Evolutionary conservation across 1,284 basidiomycete genomes (phyloP), one percentile per base, ranked within the genome.

Genomic region (Pyrrhoderma noxium): DNA sequence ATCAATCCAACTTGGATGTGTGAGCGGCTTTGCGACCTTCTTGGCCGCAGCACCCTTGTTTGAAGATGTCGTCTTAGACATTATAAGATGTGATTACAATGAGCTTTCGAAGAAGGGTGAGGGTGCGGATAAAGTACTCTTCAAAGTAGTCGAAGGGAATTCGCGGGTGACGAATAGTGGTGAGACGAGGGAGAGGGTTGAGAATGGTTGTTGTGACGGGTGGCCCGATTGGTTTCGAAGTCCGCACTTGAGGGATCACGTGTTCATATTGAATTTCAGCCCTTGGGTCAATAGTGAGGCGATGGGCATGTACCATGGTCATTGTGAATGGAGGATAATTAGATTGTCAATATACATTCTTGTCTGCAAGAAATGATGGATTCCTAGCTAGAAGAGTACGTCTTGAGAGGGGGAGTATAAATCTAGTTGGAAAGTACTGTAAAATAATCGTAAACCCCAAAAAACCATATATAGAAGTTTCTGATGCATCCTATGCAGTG

Each of bases 1-100:
- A 21, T 81, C 77, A 56, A 75, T 77, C 77, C 78, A 83, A 2
- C 77, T 65, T 1, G 81, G 81, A 54, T 78, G 75, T 7, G 7
- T 18, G 2, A 57, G 46, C 19, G 54, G 5, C 19, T 58, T 56
- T 21, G 55, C 16, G 38, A 55, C 43, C 36, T 42, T 51, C 49
- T 58, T 54, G 11, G 54, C 51, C n/a, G 53, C 34, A 21, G 16
- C 50, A 13, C 40, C 23, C 36, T 66, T 48, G 54, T 66, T 70
- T 46, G 52, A 52, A 27, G 61, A 51, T 16, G 70, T 59, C 43
- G 64, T 55, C 38, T 65, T 66, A 39, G 65, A 45, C 58, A 65
- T 69, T 51, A 75, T 59, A 25, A 56, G 43, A 74, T 58, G 13
- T 5, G 27, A 31, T 31, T 11, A 31, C 5, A 11, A 31, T 5